phyloP scores from a whole-genome alignment of 768 basidiomycete species.

The Kwoniella pini region DNA sequence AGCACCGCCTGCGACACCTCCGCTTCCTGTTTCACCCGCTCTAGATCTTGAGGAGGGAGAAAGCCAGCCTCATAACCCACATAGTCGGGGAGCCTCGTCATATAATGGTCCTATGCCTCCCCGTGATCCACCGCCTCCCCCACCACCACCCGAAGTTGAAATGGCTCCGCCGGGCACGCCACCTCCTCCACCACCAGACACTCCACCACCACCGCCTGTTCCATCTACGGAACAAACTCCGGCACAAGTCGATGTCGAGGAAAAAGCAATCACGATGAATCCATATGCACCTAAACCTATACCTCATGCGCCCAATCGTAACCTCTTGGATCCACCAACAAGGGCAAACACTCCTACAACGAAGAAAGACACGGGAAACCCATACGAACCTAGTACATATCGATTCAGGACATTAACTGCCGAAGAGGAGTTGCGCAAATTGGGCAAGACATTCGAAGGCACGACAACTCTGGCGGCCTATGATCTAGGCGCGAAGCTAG shows the following conservation, averaged over 20 bases:
- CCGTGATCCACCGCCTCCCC: constrained; percentile 11
- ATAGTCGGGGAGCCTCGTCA: background rate
- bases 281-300: constrained; percentile 59
- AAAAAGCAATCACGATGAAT: constrained; percentile 21
- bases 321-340: constrained; percentile 64
- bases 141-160: constrained; percentile 5
- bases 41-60: background rate
- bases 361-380: background rate
- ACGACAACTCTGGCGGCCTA: constrained; percentile 67
- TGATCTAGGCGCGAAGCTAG: constrained; percentile 78
- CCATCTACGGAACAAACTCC: background rate
- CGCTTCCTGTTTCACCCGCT: too few relatives aligned
- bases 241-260: background rate
- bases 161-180: constrained; percentile 7
- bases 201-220: constrained; percentile 25
- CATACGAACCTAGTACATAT: background rate
- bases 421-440: constrained; percentile 34
- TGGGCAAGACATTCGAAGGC: constrained; percentile 42
- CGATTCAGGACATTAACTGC: constrained; percentile 12
- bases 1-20: too few relatives aligned
- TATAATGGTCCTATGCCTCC: background rate
- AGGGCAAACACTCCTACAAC: constrained; percentile 57
- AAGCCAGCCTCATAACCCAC: background rate
- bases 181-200: constrained; percentile 13
- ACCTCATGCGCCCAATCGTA: constrained; percentile 68